These are phyloP conservation scores for Earliella scabrosa DNA, from an alignment of 1,284 basidiomycete species.

Conservation along the genomic window DNA sequence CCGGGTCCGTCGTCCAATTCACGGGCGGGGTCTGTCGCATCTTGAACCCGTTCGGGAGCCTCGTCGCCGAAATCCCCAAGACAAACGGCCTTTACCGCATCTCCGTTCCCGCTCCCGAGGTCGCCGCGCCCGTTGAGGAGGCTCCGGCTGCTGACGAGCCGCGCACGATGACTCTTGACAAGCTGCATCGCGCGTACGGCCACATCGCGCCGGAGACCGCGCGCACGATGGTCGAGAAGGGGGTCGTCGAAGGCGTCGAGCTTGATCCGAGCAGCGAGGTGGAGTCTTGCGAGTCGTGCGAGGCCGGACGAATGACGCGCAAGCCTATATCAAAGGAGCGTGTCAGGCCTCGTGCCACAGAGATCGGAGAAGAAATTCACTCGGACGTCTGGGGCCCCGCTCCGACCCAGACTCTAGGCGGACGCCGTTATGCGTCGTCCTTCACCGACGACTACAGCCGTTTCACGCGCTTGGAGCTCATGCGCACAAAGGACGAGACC, in stretches of 20 bases:
- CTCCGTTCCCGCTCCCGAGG: neutral
- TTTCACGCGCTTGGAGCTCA: slow-evolving; percentile 3
- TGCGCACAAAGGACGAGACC: slow-evolving; percentile 27
- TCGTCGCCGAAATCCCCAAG: neutral
- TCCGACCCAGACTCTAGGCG: slow-evolving; percentile 7
- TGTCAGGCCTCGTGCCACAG: slow-evolving; percentile 1
- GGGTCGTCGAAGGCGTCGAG: slow-evolving; percentile 6
- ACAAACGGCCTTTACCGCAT: neutral
- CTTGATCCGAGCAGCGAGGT: neutral
- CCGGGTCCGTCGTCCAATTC: slow-evolving; percentile 36
- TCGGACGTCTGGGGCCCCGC: slow-evolving; percentile 30
- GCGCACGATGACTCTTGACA: neutral
- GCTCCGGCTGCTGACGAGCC: neutral
- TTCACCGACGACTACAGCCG: slow-evolving; percentile 30
- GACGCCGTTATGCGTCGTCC: slow-evolving; percentile 22
- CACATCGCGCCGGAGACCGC: slow-evolving; percentile 6
- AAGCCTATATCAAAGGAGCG: slow-evolving; percentile 23
- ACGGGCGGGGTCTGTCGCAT: slow-evolving; percentile 35
- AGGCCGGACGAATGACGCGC: slow-evolving; percentile 23
- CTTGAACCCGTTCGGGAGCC: neutral
- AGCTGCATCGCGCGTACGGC: slow-evolving; percentile 8
- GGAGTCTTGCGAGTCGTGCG: slow-evolving; percentile 24
- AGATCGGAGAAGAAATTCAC: slow-evolving; percentile 27
- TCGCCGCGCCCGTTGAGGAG: neutral
- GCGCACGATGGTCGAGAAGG: slow-evolving; percentile 1